These are phyloP conservation scores for Elsinoe perseae DNA, from an alignment of 2,329 filamentous ascomycete genomes.

Conservation along the genomic window DNA sequence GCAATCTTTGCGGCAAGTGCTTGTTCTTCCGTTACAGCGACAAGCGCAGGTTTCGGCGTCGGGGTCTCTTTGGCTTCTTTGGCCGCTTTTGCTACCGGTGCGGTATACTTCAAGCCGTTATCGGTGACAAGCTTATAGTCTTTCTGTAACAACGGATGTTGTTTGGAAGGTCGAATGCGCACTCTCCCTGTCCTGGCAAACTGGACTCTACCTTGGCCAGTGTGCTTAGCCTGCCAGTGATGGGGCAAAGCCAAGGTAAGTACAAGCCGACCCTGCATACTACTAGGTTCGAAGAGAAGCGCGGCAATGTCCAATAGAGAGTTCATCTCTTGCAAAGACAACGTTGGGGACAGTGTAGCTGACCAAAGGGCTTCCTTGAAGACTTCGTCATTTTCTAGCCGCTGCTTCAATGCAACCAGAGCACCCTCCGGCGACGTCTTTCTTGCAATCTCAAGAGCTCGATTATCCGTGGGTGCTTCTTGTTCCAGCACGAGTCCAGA, in stretches of 20 bases:
- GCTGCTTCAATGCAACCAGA: constrained; percentile 47
- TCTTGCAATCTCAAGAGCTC: constrained; percentile 48
- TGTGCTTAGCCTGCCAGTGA: constrained; percentile 48
- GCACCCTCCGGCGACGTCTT: constrained; percentile 52
- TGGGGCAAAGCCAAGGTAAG: constrained; percentile 48
- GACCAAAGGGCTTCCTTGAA: constrained; percentile 50
- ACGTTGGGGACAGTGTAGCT: constrained; percentile 44
- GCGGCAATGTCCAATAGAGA: constrained; percentile 52
- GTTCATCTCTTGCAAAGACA: constrained; percentile 47
- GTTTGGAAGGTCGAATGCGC: constrained; percentile 24
- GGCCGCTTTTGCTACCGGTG: constrained; percentile 22
- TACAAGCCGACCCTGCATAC: constrained; percentile 33
- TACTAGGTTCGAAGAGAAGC: constrained; percentile 48
- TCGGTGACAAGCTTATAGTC: constrained; percentile 25
- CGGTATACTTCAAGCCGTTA: constrained; percentile 27
- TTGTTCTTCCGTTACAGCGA: constrained; percentile 16
- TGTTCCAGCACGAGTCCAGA: constrained; percentile 51
- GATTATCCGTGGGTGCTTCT: constrained; percentile 44
- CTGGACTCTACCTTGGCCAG: constrained; percentile 42
- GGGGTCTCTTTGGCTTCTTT: constrained; percentile 17
- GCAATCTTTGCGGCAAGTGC: constrained; percentile 16
- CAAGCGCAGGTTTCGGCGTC: constrained; percentile 6
- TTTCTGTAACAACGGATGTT: constrained; percentile 22
- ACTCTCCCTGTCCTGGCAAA: constrained; percentile 22
- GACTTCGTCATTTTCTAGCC: constrained; percentile 41